Conservation (phyloP, 2,329 filamentous ascomycete genomes). For the Ophiostoma novo-ulmi region DNA sequence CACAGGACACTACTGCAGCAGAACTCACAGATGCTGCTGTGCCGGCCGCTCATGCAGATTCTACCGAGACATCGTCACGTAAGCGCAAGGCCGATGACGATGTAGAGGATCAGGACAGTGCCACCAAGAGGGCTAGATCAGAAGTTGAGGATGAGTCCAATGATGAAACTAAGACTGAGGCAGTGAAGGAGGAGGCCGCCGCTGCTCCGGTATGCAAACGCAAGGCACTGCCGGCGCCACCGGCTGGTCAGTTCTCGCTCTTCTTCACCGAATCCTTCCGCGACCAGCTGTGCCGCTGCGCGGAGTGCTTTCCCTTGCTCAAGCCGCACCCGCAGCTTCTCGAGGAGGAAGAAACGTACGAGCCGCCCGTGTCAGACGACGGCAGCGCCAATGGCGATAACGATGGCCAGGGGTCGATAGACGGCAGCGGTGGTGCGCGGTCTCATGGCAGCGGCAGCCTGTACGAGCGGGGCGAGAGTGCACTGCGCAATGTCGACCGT, state of each 20-base stretch:
- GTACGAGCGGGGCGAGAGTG: conserved; percentile 86
- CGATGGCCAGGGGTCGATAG: conserved; percentile 45
- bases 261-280: conserved; percentile 80
- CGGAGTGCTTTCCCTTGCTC: conserved; percentile 70
- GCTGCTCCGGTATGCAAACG: conserved; percentile 51
- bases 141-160: conserved; percentile 16
- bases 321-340: conserved; percentile 71
- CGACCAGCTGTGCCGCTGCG: conserved; percentile 74
- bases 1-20: not conserved
- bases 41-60: conserved; percentile 8
- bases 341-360: conserved; percentile 91
- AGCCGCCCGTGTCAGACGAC: conserved; percentile 74
- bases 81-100: conserved; percentile 64
- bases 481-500: conserved; percentile 84
- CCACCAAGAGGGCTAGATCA: conserved; percentile 45
- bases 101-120: conserved; percentile 33
- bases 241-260: conserved; percentile 64
- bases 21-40: conserved; percentile 11
- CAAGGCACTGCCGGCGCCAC: conserved; percentile 50
- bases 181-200: not conserved
- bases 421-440: conserved; percentile 46
- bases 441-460: conserved; percentile 73
- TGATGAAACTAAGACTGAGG: conserved; percentile 16
- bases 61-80: conserved; percentile 38
- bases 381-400: conserved; percentile 49